Evolutionary conservation across 345 rosid genomes (phyloP).

Genomic region (Cardamine resedifolia): DNA sequence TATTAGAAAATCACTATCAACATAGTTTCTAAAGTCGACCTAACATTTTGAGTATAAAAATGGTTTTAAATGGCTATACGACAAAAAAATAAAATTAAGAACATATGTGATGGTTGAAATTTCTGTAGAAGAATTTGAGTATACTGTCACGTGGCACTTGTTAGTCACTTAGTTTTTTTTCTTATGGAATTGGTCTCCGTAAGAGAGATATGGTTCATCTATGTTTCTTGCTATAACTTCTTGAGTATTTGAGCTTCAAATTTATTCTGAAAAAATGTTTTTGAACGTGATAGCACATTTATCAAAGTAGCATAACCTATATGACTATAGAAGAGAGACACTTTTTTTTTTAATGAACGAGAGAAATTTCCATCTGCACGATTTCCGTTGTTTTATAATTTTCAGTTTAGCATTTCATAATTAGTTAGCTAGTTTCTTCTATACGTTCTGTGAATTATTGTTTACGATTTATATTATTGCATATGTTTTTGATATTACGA

Average conservation of each 20-base stretch:
- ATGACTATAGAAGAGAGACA: background rate
- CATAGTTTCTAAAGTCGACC: background rate
- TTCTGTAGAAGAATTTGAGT: background rate
- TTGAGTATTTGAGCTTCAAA: background rate
- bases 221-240: conserved; percentile 16
- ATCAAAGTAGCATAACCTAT: background rate
- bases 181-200: conserved; percentile 4
- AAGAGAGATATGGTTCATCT: background rate
- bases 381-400: background rate
- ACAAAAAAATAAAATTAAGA: background rate
- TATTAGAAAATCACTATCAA: background rate
- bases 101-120: background rate
- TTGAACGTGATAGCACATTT: background rate
- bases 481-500: background rate
- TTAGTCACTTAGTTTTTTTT: conserved; percentile 4
- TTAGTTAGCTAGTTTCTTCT: background rate
- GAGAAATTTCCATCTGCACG: background rate
- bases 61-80: conserved; percentile 2
- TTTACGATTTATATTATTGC: background rate
- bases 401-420: background rate
- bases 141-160: conserved; percentile 30
- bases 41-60: background rate
- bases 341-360: too few relatives aligned
- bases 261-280: background rate
- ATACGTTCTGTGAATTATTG: background rate